A percentile compares a stretch with the other conserved stretches of the same genome.
Conservation (phyloP, 495 filamentous ascomycete species). For the Daldinia bambusicola region DNA sequence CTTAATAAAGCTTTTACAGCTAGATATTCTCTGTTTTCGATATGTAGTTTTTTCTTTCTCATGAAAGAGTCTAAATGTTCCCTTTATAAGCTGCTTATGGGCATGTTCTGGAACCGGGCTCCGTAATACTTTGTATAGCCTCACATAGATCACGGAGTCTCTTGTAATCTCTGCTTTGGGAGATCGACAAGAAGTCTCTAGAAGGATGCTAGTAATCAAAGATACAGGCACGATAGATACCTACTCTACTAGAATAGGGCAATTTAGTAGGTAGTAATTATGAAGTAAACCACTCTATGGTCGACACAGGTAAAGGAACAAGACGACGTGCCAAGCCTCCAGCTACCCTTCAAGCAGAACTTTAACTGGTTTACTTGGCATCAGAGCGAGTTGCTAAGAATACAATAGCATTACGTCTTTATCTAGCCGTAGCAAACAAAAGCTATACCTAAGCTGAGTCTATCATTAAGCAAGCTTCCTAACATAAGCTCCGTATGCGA, state of each 20-base stretch:
- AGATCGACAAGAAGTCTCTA: no score
- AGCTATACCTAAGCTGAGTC: constrained; percentile 2
- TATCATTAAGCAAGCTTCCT: constrained; percentile 9
- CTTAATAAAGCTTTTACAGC: background rate
- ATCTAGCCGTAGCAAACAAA: constrained; percentile 6
- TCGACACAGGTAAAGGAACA: background rate
- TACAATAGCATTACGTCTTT: constrained; percentile 4
- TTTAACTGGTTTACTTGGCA: background rate
- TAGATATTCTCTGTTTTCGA: background rate
- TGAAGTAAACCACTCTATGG: background rate
- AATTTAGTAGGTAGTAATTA: no score
- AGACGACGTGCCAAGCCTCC: no score
- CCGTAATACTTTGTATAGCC: no score
- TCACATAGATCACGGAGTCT: no score
- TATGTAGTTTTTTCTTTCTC: background rate
- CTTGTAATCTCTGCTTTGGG: no score
- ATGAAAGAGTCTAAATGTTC: background rate
- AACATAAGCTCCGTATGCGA: constrained; percentile 11
- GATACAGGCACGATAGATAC: no score
- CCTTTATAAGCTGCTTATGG: background rate
- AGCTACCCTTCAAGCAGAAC: background rate
- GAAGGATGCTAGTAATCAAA: no score
- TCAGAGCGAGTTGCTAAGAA: background rate
- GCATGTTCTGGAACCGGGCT: no score
- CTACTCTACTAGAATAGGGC: no score